Percentiles rank a stretch among this genome's conserved stretches.
Conservation (phyloP, 2,329 filamentous ascomycete genomes). For the Fusarium pininemorale region DNA sequence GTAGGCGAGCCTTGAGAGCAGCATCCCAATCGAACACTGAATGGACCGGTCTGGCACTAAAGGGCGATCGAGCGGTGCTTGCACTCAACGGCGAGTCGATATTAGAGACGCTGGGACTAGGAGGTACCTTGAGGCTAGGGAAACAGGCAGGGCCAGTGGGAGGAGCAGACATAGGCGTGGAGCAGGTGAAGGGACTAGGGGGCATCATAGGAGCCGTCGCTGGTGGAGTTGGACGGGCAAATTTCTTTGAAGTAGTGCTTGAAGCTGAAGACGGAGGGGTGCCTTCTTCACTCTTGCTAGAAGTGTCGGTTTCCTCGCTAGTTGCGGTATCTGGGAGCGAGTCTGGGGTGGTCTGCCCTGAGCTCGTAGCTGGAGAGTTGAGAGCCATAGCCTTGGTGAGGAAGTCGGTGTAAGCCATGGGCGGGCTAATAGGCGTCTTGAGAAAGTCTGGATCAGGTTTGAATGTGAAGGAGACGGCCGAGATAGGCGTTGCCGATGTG, state of each 20-base stretch:
- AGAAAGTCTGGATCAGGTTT: slow-evolving; percentile 63
- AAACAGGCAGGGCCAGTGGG: slow-evolving; percentile 68
- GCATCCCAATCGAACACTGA: slow-evolving; percentile 84
- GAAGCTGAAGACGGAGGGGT: slow-evolving; percentile 58
- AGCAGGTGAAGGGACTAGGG: slow-evolving; percentile 61
- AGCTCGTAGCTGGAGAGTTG: slow-evolving; percentile 71
- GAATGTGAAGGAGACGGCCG: slow-evolving; percentile 51
- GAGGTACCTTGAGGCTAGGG: slow-evolving; percentile 78
- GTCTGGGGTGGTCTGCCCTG: slow-evolving; percentile 59
- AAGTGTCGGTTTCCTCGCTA: slow-evolving; percentile 64
- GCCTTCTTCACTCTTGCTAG: slow-evolving; percentile 65
- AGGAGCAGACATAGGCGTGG: slow-evolving; percentile 67
- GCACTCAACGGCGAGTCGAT: slow-evolving; percentile 76
- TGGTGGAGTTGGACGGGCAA: slow-evolving; percentile 41
- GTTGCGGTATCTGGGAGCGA: slow-evolving; percentile 64
- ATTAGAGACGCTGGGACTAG: slow-evolving; percentile 74
- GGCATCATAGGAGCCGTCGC: slow-evolving; percentile 53
- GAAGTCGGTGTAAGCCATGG: slow-evolving; percentile 90
- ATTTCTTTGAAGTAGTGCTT: slow-evolving; percentile 44
- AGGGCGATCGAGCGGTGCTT: slow-evolving; percentile 72
- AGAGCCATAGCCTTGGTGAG: slow-evolving; percentile 80
- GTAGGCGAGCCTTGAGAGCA: slow-evolving; percentile 72
- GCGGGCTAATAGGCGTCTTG: slow-evolving; percentile 93
- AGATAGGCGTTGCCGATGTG: slow-evolving; percentile 74
- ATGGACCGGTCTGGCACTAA: slow-evolving; percentile 70